Conservation (phyloP, 2,329 filamentous ascomycete genomes). For the Westerdykella sp. region DNA sequence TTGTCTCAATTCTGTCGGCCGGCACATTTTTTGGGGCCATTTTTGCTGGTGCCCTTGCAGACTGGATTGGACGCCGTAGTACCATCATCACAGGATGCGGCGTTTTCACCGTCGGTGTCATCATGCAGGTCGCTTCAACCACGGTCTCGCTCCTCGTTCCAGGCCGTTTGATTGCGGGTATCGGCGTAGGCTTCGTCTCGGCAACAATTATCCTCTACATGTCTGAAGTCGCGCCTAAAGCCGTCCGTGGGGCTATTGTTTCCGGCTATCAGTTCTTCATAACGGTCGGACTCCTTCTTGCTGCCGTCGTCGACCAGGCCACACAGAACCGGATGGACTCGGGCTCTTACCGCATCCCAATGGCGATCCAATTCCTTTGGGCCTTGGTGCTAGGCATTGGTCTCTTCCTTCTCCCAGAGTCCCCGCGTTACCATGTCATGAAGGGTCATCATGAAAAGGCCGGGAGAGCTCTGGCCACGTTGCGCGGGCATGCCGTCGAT, state of each 20-base stretch:
- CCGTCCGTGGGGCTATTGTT: constrained; percentile 73
- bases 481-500: constrained; percentile 67
- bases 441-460: constrained; percentile 63
- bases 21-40: constrained; percentile 75
- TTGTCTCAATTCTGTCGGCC: constrained; percentile 76
- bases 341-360: constrained; percentile 68
- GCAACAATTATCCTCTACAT: constrained; percentile 60
- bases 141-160: constrained; percentile 30
- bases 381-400: constrained; percentile 67
- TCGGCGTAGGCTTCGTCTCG: constrained; percentile 37
- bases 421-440: constrained; percentile 80
- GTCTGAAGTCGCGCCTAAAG: constrained; percentile 67
- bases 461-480: constrained; percentile 54
- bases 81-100: constrained; percentile 45
- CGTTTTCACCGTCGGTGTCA: constrained; percentile 36
- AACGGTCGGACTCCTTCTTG: constrained; percentile 70
- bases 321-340: constrained; percentile 58
- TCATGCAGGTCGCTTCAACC: constrained; percentile 34
- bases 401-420: constrained; percentile 73
- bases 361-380: constrained; percentile 74
- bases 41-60: constrained; percentile 60
- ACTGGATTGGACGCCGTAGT: constrained; percentile 63
- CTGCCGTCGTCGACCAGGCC: constrained; percentile 67
- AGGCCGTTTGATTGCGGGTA: constrained; percentile 36
- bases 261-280: constrained; percentile 79